Base-by-base conservation (phyloP, 2,329 filamentous ascomycete species). In the Monilinia laxa region DNA sequence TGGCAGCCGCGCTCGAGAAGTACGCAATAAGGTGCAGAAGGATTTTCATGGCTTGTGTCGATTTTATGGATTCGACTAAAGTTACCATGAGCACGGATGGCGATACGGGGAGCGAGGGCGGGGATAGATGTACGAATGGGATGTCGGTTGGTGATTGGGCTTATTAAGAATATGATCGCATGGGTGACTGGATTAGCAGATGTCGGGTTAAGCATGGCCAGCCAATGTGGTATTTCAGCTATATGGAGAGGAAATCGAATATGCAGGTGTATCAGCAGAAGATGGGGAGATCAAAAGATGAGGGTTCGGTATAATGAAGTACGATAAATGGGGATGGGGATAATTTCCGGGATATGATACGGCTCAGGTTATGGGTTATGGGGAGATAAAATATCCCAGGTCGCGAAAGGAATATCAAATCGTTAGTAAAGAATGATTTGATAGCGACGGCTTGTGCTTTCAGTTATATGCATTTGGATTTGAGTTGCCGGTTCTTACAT, bases 201-300 rank as follows among this genome's bases (percentile, higher is more conserved):
- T 71, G 68, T 47, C 65, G 70, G 25, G 63, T 70, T 18, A 25
- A 1, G 0, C 68, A 71, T 58, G 47, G 53, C 2, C 67, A 70
- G 38, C 42, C 67, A 5, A 70, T 47, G 18, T 71, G 67, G 70
- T 71, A 69, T 47, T 71, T 68, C 23, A 66, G 62, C 2, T 58
- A 62, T 54, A 66, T 69, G 64, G 68, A 60, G 25, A 42, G 57
- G n/a, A 62, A 54, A 49, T n/a, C n/a, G 23, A 23, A 35, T 9
- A 62, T 62, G 57, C n/a, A 54, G 28, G 28, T 4, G 28, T 4
- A 28, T 28, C 28, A 28, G 35, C 10, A 35, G 23, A 42, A 10
- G 20, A 28, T 28, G 28, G 4, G 4, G 28, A 28, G 4, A 28
- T 28, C 28, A 28, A 28, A 4, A 28, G 28, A 28, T 28, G 49